phyloP scores from a whole-genome alignment of 805 yeast species.

The Limtongia smithiae region DNA sequence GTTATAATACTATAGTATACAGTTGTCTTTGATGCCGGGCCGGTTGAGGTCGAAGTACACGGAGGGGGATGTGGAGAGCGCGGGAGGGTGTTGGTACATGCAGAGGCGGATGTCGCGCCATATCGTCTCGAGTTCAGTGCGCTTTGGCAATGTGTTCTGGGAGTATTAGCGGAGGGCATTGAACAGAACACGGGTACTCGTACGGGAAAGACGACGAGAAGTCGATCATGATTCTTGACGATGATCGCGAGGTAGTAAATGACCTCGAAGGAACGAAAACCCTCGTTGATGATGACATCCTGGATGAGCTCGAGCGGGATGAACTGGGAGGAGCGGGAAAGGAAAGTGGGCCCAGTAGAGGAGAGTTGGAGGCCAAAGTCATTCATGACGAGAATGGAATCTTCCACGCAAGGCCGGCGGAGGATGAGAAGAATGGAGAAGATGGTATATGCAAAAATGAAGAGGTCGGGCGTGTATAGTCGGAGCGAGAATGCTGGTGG shows the following conservation, averaged over 20 bases:
- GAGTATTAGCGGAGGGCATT: too few relatives aligned
- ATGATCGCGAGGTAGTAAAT: constrained; percentile 47
- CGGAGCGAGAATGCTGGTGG: too few relatives aligned
- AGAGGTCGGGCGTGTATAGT: not conserved
- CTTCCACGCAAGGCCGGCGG: constrained; percentile 23
- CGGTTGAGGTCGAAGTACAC: not conserved
- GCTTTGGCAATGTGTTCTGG: constrained; percentile 16
- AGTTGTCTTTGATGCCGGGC: too few relatives aligned
- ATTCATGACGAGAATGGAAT: constrained; percentile 31
- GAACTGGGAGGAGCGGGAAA: constrained; percentile 32
- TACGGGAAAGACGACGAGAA: constrained; percentile 28
- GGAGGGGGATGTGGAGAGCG: constrained; percentile 1
- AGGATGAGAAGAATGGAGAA: constrained; percentile 1
- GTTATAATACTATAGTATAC: too few relatives aligned
- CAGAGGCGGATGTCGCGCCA: constrained; percentile 24
- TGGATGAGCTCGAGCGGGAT: constrained; percentile 46
- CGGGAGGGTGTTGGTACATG: constrained; percentile 13
- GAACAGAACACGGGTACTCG: not conserved
- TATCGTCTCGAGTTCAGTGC: constrained; percentile 18
- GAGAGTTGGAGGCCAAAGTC: constrained; percentile 36
- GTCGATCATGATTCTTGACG: constrained; percentile 35
- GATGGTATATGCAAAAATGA: not conserved
- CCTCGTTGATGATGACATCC: constrained; percentile 51
- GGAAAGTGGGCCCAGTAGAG: constrained; percentile 42
- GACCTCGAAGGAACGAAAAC: constrained; percentile 50